phyloP scores from a whole-genome alignment of 805 yeast species.

The Kazachstania bromeliacearum region DNA sequence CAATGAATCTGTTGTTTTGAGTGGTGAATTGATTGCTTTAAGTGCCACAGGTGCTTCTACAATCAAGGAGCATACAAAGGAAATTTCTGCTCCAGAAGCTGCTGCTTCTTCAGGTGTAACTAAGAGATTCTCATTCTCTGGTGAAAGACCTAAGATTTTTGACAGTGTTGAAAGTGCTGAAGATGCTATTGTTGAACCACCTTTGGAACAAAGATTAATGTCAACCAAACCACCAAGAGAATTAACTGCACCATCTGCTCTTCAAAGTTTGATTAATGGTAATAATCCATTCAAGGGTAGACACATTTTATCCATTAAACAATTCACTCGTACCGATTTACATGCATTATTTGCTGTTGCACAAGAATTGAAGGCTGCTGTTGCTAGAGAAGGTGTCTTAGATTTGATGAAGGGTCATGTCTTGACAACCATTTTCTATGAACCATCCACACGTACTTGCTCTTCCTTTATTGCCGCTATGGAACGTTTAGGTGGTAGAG shows the following conservation, averaged over 20 bases:
- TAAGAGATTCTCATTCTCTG: constrained; percentile 47
- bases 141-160: constrained; percentile 32
- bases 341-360: constrained; percentile 94
- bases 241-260: constrained; percentile 68
- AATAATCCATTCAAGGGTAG: constrained; percentile 87
- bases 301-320: constrained; percentile 80
- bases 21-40: constrained; percentile 58
- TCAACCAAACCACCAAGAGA: constrained; percentile 65
- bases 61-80: constrained; percentile 36
- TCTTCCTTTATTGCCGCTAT: constrained; percentile 98
- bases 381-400: constrained; percentile 90
- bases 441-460: constrained; percentile 95
- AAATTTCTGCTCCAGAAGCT: constrained; percentile 35
- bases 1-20: constrained; percentile 73
- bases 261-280: constrained; percentile 64
- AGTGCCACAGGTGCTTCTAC: constrained; percentile 56
- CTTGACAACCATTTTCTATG: constrained; percentile 91
- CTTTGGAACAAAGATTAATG: constrained; percentile 41
- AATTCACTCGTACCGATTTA: constrained; percentile 77
- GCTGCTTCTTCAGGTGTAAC: no score
- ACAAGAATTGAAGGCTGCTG: constrained; percentile 94
- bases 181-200: constrained; percentile 45
- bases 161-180: constrained; percentile 35
- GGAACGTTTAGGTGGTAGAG: constrained; percentile 99
- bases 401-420: constrained; percentile 86